Percentiles rank a stretch among this genome's conserved stretches.
These are phyloP conservation scores for Yamadazyma triangularis DNA, from an alignment of 1,139 yeast species.

Conservation along the genomic window DNA sequence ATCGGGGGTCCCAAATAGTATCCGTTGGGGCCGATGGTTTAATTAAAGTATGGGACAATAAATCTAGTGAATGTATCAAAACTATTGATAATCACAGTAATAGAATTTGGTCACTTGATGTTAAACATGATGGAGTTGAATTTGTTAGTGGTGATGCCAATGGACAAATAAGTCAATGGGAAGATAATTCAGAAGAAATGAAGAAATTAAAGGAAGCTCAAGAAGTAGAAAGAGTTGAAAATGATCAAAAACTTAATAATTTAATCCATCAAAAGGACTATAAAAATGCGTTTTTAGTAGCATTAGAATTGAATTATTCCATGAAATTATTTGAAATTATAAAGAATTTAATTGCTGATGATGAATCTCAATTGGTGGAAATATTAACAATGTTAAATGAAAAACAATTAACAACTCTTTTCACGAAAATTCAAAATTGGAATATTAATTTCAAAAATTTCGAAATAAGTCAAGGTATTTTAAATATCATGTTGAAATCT, in stretches of 20 bases:
- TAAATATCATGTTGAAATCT: conserved; percentile 57
- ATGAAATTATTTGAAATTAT: conserved; percentile 74
- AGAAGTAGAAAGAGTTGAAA: conserved; percentile 63
- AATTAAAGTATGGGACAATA: conserved; percentile 82
- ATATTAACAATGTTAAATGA: conserved; percentile 56
- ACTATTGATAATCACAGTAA: conserved; percentile 91
- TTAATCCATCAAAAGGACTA: conserved; percentile 69
- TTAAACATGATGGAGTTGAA: conserved; percentile 59
- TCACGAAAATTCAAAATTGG: conserved; percentile 89
- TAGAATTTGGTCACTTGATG: conserved; percentile 87
- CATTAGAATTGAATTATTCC: conserved; percentile 82
- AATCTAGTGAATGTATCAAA: conserved; percentile 70
- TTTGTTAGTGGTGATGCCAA: conserved; percentile 92
- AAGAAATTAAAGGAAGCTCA: conserved; percentile 47
- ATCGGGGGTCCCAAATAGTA: conserved; percentile 63
- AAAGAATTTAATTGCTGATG: conserved; percentile 45
- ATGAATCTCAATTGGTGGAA: conserved; percentile 57
- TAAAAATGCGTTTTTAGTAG: conserved; percentile 83
- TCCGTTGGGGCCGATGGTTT: conserved; percentile 95
- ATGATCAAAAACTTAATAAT: conserved; percentile 81
- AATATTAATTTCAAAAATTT: conserved; percentile 83
- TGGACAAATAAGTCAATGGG: conserved; percentile 86
- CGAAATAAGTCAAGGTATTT: conserved; percentile 71
- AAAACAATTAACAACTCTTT: conserved; percentile 55
- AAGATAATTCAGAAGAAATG: conserved; percentile 75